These are phyloP conservation scores for Binderoboletus segoi DNA, from an alignment of 1,284 basidiomycete genomes.

Conservation along the genomic window DNA sequence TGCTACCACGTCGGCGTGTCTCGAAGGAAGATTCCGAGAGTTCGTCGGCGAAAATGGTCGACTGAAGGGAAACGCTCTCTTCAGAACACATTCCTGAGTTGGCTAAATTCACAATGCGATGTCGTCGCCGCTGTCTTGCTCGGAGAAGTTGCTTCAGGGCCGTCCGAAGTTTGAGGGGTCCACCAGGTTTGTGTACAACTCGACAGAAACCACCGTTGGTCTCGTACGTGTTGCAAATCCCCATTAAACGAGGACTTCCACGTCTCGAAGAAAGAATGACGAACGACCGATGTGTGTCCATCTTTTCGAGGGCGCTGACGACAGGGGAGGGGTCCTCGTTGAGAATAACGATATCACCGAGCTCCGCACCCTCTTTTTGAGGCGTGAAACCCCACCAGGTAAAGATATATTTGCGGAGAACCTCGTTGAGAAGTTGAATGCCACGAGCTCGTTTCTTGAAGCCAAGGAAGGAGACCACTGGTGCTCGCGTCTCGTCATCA, in stretches of 20 bases:
- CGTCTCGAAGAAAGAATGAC: conserved; percentile 75
- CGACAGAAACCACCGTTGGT: conserved; percentile 85
- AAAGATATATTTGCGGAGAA: conserved; percentile 68
- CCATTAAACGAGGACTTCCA: conserved; percentile 65
- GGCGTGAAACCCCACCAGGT: conserved; percentile 80
- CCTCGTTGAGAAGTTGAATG: conserved; percentile 64
- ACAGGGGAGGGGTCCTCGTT: conserved; percentile 79
- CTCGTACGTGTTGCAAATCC: conserved; percentile 70
- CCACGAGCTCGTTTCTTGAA: conserved; percentile 75
- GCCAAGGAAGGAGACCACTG: conserved; percentile 70
- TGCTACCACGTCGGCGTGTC: conserved; percentile 24
- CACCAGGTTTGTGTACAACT: conserved; percentile 87
- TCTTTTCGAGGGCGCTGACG: conserved; percentile 55
- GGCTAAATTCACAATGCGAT: conserved; percentile 22
- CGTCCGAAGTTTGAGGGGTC: conserved; percentile 74
- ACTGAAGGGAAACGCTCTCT: conserved; percentile 33
- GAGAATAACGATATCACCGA: conserved; percentile 79
- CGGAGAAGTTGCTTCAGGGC: conserved; percentile 76
- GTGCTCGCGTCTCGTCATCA: conserved; percentile 47
- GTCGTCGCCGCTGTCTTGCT: conserved; percentile 41
- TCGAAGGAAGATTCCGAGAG: conserved; percentile 16
- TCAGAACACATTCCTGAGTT: conserved; percentile 25
- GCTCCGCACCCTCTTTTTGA: conserved; percentile 42
- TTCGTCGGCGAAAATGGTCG: conserved; percentile 34
- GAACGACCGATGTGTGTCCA: conserved; percentile 66